phyloP scores from a whole-genome alignment of 1,284 basidiomycete genomes.

The Inonotus hispidus region DNA sequence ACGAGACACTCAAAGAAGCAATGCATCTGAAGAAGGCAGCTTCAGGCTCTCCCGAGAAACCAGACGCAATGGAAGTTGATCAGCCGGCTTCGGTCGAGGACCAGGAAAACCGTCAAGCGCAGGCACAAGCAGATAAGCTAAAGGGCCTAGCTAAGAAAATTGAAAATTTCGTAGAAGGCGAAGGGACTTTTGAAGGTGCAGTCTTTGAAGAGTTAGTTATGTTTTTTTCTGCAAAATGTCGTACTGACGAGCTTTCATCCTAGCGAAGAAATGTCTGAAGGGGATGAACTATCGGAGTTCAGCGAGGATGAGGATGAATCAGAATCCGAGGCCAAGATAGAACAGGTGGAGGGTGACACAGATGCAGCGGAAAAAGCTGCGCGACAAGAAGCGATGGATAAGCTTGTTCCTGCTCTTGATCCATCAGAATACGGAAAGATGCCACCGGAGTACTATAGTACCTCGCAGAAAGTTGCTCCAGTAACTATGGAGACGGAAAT shows the following conservation, averaged over 20 bases:
- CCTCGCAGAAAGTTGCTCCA: constrained; percentile 63
- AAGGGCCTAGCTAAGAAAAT: constrained; percentile 79
- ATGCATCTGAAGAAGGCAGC: constrained; percentile 24
- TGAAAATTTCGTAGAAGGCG: constrained; percentile 79
- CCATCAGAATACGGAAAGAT: constrained; percentile 75
- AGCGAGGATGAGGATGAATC: constrained; percentile 39
- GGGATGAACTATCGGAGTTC: constrained; percentile 32
- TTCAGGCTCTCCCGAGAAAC: constrained; percentile 18
- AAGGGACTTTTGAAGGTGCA: constrained; percentile 85
- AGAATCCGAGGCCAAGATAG: constrained; percentile 38
- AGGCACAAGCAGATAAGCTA: constrained; percentile 65
- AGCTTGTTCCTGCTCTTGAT: constrained; percentile 62
- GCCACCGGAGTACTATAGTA: constrained; percentile 61
- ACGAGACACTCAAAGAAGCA: constrained; percentile 50
- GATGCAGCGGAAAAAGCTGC: constrained; percentile 30
- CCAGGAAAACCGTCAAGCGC: constrained; percentile 45
- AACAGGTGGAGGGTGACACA: constrained; percentile 28
- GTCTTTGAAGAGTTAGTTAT: constrained; percentile 77
- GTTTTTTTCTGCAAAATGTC: neutral
- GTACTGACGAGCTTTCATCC: constrained; percentile 2
- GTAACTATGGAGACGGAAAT: constrained; percentile 41
- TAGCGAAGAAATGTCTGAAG: constrained; percentile 60
- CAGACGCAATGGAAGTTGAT: constrained; percentile 44
- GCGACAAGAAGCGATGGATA: constrained; percentile 60
- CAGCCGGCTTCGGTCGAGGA: constrained; percentile 25